Evolutionary conservation across 1,139 yeast species (phyloP).

Genomic region (Suhomyces bokatorum): DNA sequence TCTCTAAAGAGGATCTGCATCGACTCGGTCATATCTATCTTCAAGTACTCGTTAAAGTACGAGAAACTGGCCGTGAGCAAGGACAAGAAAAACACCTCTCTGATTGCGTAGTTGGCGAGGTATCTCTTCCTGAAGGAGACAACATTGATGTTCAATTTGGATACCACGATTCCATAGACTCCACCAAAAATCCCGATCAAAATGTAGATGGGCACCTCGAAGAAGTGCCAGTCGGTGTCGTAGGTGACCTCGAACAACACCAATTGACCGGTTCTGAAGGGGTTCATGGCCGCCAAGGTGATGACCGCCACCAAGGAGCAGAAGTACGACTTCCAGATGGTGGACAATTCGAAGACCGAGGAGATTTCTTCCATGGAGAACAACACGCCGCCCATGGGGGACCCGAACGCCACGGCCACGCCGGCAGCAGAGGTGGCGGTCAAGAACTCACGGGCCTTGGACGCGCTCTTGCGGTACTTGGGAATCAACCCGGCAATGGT

Average conservation of each 20-base stretch:
- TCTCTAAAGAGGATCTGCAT: constrained; percentile 90
- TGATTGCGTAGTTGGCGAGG: constrained; percentile 56
- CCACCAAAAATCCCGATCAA: constrained; percentile 91
- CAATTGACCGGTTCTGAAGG: constrained; percentile 91
- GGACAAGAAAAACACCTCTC: constrained; percentile 72
- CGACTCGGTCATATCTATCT: constrained; percentile 90
- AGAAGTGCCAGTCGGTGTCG: constrained; percentile 82
- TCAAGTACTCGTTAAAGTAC: constrained; percentile 78
- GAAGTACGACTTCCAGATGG: constrained; percentile 90
- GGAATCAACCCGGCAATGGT: constrained; percentile 56
- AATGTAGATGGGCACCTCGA: constrained; percentile 80
- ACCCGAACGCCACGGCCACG: constrained; percentile 73
- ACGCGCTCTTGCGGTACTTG: constrained; percentile 46
- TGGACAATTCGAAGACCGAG: constrained; percentile 67
- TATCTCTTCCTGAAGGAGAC: constrained; percentile 78
- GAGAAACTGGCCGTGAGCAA: constrained; percentile 72
- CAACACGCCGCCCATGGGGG: constrained; percentile 73
- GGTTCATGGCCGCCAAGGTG: constrained; percentile 73
- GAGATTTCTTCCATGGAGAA: constrained; percentile 77
- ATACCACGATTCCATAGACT: constrained; percentile 78
- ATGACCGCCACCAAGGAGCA: constrained; percentile 89
- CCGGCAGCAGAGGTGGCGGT: constrained; percentile 70
- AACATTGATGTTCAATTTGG: constrained; percentile 73
- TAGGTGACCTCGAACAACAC: constrained; percentile 88
- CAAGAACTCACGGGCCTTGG: constrained; percentile 55